Percentiles rank a stretch among this genome's conserved stretches.
Evolutionary conservation across 73 alveolate genomes (phyloP).

Genomic region (Effrenium voratum): DNA sequence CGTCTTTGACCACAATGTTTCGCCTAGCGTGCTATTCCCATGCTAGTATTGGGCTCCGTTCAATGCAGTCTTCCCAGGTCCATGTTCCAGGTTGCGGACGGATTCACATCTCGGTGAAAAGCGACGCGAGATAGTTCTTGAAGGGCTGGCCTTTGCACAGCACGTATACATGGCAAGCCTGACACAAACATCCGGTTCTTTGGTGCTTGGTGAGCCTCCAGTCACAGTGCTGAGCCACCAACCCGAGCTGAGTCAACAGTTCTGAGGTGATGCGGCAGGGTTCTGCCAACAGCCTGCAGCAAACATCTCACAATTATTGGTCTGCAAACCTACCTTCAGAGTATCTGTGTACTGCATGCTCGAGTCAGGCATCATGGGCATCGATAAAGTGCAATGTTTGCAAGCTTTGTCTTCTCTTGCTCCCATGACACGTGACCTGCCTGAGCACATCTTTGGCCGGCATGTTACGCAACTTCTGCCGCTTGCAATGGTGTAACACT

Average conservation of each 20-base stretch:
- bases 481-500: conserved; percentile 48
- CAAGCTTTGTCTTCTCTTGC: too few relatives aligned
- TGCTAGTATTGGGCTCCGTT: not conserved
- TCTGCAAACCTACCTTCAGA: too few relatives aligned
- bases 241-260: conserved; percentile 78
- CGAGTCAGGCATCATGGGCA: too few relatives aligned
- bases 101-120: conserved; percentile 73
- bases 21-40: too few relatives aligned
- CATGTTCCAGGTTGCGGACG: not conserved
- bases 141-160: conserved; percentile 43
- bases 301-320: too few relatives aligned
- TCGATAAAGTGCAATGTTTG: too few relatives aligned
- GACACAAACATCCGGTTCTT: not conserved
- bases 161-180: not conserved
- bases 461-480: not conserved
- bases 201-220: not conserved
- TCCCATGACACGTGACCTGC: too few relatives aligned
- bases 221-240: not conserved
- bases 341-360: too few relatives aligned
- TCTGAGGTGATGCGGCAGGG: conserved; percentile 88
- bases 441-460: conserved; percentile 62
- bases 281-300: conserved; percentile 58
- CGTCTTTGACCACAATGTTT: conserved; percentile 40
- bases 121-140: conserved; percentile 52
- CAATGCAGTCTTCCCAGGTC: not conserved